Evolutionary conservation across 768 basidiomycete genomes (phyloP).

Genomic region (Trametes cingulata): DNA sequence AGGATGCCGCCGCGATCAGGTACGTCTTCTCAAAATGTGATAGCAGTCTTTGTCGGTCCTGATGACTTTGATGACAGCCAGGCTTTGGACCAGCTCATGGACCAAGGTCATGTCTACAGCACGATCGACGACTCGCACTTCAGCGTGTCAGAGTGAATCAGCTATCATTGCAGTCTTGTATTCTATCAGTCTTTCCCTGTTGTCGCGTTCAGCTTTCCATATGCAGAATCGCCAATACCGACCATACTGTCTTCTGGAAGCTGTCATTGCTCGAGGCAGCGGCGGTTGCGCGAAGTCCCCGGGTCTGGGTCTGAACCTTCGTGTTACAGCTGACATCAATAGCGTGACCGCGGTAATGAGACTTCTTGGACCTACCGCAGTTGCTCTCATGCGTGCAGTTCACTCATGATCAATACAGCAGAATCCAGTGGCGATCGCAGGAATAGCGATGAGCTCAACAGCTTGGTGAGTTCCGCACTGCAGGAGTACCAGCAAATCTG

Average conservation of each 20-base stretch:
- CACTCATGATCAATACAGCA: no score
- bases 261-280: no score
- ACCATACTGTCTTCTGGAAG: neutral
- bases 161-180: neutral
- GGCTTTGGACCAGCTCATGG: conserved; percentile 76
- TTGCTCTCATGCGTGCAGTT: no score
- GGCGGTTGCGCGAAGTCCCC: neutral
- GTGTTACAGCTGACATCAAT: neutral
- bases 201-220: neutral
- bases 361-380: neutral
- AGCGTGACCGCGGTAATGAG: neutral
- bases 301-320: neutral
- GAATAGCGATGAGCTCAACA: neutral
- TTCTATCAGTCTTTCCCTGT: neutral
- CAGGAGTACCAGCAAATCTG: no score
- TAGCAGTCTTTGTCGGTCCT: neutral
- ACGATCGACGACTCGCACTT: conserved; percentile 85
- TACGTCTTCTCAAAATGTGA: conserved; percentile 31
- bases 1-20: conserved; percentile 60
- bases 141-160: conserved; percentile 42
- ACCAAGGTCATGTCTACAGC: conserved; percentile 77
- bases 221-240: neutral
- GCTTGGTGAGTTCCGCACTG: neutral
- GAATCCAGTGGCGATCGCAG: neutral
- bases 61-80: conserved; percentile 42